Evolutionary conservation across 2,329 filamentous ascomycete species (phyloP), one percentile per base, ranked within the genome.

Genomic region (Colletotrichum euphorbiae): DNA sequence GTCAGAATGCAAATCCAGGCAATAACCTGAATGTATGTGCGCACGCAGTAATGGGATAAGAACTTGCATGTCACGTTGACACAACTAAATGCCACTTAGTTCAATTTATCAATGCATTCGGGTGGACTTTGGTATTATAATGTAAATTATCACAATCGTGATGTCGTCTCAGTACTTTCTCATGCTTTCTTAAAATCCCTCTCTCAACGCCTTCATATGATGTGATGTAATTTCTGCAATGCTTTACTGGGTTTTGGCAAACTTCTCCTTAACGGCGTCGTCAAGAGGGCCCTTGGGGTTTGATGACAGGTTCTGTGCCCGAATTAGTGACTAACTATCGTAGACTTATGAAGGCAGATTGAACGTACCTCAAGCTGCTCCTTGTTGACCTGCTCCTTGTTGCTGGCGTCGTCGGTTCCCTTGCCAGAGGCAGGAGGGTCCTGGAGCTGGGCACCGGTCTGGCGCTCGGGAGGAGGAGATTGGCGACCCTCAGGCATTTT

Each of bases 401-500:
- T 80, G 71, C 84, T 75, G 11, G 84, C 82, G 50, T 88, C 82
- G 71, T 89, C 81, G 73, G 86, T 82, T 54, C 87, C 86, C 73
- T 89, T 84, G 64, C 89, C 87, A 0, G 83, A 80, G n/a, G 79
- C 87, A 2, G 89, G 84, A 12, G 85, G 76, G 7, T 87, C 87
- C 71, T 87, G 81, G 67, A 88, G 80, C 81, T 96, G 93, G 62
- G 83, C 80, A 68, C 87, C 90, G 42, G 84, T 81, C 80, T 93
- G 92, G 72, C 78, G 77, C 81, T 92, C 89, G 31, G 92, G 92
- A 59, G 89, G 82, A 70, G 93, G 94, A 36, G 93, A 97, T 81
- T 97, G 87, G 76, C 90, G 90, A 78, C 92, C 91, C 80, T 87
- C 80, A 75, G 91, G 90, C 91, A 93, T 93, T 75, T 71, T 89